Evolutionary conservation across 306 rosid genomes (phyloP), one percentile per base, ranked within the genome.

Genomic region (Comarum palustre): DNA sequence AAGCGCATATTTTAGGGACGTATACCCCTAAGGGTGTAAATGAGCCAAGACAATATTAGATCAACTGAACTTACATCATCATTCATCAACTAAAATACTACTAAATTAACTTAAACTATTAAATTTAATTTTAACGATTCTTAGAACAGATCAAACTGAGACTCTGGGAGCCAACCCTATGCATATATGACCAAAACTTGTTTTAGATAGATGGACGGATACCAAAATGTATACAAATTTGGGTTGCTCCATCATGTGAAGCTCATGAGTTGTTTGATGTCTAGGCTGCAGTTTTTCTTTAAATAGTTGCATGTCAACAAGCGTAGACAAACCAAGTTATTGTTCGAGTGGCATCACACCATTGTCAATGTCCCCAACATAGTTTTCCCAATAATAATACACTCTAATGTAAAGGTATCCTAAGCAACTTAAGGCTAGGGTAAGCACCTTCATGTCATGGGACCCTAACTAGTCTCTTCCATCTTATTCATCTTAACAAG

Each of bases 251-350:
- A 66, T 55, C 27, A 61, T 47, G 63, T 47, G 70, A 31, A 60
- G 58, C 58, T 79, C 82, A 73, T 79, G 78, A 58, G 71, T 52
- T 67, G 78, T 79, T 73, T 59, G 31, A 14, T 66, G 32, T 60
- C 46, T 31, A 45, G 19, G 34, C 5, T 61, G 47, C 69, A 71
- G 31, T 15, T 68, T 78, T 60, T 78, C 66, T 25, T 22, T 42
- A 19, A 17, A n/a, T 41, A 59, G 20, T 60, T 73, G 78, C n/a
- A n/a, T n/a, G n/a, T 68, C 59, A 41, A 48, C 34, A 66, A 13
- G 72, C 61, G 45, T 61, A 60, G 55, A 77, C 66, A 72, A 59
- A 69, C 69, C 45, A 15, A 10, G 51, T 69, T 47, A 16, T 69
- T 45, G 47, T 50, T 38, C 41, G 25, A 24, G 31, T 20, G 54